Conservation (phyloP, 192 early-diverging fungal species). For the Gamsiella multidivaricata region DNA sequence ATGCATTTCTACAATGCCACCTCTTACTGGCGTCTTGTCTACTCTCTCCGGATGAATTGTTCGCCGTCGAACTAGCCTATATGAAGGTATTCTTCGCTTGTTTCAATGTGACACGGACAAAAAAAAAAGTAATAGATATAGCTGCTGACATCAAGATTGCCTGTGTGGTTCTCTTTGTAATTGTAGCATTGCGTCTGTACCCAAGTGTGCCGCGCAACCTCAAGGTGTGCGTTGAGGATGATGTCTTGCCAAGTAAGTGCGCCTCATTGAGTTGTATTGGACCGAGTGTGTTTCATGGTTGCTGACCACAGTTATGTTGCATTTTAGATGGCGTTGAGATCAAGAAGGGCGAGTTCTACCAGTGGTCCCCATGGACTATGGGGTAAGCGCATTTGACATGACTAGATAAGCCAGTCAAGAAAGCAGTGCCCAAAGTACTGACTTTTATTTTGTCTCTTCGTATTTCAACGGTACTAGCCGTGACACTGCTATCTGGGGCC, state of each 20-base stretch:
- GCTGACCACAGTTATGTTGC: not conserved
- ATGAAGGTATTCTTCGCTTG: slow-evolving; percentile 28
- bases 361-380: slow-evolving; percentile 62
- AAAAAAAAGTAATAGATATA: too few species aligned
- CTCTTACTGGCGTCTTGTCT: not conserved
- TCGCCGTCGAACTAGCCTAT: not conserved
- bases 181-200: slow-evolving; percentile 67
- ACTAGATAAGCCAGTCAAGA: too few species aligned
- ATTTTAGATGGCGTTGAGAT: slow-evolving; percentile 55
- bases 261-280: too few species aligned
- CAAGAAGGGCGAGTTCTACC: slow-evolving; percentile 60
- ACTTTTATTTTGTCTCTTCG: not conserved
- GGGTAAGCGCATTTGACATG: slow-evolving; percentile 60
- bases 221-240: slow-evolving; percentile 61
- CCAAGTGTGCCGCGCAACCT: slow-evolving; percentile 60
- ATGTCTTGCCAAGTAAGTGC: slow-evolving; percentile 57
- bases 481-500: slow-evolving; percentile 57
- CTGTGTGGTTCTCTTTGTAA: not conserved
- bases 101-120: too few species aligned
- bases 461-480: slow-evolving; percentile 21
- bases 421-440: too few species aligned
- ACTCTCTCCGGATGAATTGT: too few species aligned
- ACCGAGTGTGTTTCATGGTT: too few species aligned
- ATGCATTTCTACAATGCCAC: too few species aligned
- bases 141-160: not conserved